Percentiles rank a stretch among this genome's conserved stretches.
These are phyloP conservation scores for Limnomonas spitsbergensis DNA, from an alignment of 139 green algal species.

Conservation along the genomic window DNA sequence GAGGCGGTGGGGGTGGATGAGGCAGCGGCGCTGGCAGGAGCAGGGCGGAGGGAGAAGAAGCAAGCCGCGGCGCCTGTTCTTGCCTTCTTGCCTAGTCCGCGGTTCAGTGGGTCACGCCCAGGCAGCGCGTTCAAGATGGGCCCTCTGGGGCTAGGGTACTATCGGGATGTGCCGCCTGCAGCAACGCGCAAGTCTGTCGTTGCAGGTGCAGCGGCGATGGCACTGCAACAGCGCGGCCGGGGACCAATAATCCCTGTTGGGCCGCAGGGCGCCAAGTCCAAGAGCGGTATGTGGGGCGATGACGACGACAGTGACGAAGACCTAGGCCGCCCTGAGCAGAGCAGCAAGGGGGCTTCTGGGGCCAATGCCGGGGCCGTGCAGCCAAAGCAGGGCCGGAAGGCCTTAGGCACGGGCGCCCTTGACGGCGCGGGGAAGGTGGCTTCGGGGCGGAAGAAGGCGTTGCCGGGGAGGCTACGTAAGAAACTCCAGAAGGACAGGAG, in stretches of 20 bases:
- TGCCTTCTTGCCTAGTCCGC: background rate
- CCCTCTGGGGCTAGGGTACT: slow-evolving; percentile 48
- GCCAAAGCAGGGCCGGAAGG: background rate
- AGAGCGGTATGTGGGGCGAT: background rate
- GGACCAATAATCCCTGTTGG: slow-evolving; percentile 28
- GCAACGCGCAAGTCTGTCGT: background rate
- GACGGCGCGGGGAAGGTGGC: background rate
- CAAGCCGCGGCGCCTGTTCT: background rate
- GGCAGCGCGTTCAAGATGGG: slow-evolving; percentile 52
- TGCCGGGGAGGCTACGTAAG: slow-evolving; percentile 68
- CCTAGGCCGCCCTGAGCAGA: background rate
- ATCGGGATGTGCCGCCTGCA: slow-evolving; percentile 28
- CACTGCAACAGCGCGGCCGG: slow-evolving; percentile 14
- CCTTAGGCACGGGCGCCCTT: background rate
- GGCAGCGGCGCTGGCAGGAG: background rate
- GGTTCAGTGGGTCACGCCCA: slow-evolving; percentile 32
- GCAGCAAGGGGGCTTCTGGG: background rate
- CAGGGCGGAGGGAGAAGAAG: too few relatives aligned
- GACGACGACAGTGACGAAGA: slow-evolving; percentile 14
- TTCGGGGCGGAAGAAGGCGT: slow-evolving; percentile 32
- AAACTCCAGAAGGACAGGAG: slow-evolving; percentile 53
- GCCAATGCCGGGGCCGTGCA: background rate
- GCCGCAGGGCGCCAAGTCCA: background rate
- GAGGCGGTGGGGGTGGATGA: background rate
- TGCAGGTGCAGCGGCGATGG: background rate